These are phyloP conservation scores for Buddleja alternifolia DNA, from an alignment of 257 asterid species.

Conservation along the genomic window DNA sequence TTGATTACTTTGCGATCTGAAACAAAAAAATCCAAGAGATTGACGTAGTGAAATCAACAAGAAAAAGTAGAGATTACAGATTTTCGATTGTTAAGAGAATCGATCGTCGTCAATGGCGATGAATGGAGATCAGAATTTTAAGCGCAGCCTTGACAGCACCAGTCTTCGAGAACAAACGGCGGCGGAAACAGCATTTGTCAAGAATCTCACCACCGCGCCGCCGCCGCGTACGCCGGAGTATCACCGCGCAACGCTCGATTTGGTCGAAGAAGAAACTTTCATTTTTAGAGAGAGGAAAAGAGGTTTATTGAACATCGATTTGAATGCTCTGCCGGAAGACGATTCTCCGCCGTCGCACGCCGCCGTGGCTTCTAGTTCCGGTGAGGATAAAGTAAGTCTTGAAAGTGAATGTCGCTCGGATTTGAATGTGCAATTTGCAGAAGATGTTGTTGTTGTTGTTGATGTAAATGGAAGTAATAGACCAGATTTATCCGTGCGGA, in stretches of 20 bases:
- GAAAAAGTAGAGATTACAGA: not conserved
- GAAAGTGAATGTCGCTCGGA: not conserved
- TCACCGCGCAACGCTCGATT: not conserved
- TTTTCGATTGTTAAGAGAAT: not conserved
- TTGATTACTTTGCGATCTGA: not conserved
- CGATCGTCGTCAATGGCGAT: constrained; percentile 1
- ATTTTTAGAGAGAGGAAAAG: not conserved
- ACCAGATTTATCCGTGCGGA: too few species aligned
- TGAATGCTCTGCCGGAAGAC: constrained; percentile 12
- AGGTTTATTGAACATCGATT: not conserved
- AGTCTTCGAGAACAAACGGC: not conserved
- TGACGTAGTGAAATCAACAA: not conserved
- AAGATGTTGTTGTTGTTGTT: not conserved
- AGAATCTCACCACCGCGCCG: not conserved
- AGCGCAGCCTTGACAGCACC: not conserved
- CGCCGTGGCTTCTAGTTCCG: not conserved
- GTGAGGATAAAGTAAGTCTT: not conserved
- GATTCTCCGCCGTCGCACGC: not conserved
- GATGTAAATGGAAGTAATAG: too few species aligned
- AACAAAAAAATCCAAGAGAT: not conserved
- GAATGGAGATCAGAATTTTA: not conserved
- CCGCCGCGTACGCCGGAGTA: not conserved
- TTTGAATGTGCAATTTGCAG: not conserved
- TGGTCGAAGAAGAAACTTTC: not conserved
- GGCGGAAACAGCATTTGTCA: not conserved